phyloP scores from a whole-genome alignment of 371 early-diverging fungal species.

The Haplosporangium sp. region DNA sequence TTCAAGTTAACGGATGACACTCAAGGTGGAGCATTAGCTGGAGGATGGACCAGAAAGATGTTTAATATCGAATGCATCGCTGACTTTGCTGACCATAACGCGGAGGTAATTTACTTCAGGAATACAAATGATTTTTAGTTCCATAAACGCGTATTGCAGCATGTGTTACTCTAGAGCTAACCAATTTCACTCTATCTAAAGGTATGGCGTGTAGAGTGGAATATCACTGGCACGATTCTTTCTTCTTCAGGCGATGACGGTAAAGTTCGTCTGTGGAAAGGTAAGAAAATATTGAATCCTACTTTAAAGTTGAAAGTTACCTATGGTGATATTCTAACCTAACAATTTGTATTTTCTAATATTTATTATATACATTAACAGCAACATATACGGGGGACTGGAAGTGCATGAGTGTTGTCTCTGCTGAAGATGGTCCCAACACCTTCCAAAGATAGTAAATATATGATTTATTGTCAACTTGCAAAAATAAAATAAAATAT shows the following conservation, averaged over 20 bases:
- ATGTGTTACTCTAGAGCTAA: too few relatives aligned
- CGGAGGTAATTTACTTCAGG: slow-evolving; percentile 59
- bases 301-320: neutral
- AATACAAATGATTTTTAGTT: neutral
- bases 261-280: slow-evolving; percentile 88
- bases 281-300: slow-evolving; percentile 20
- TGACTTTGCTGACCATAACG: slow-evolving; percentile 75
- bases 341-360: neutral
- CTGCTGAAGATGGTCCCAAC: slow-evolving; percentile 59
- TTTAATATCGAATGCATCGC: slow-evolving; percentile 72
- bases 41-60: slow-evolving; percentile 53
- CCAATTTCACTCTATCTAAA: slow-evolving; percentile 24
- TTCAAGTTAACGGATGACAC: slow-evolving; percentile 77
- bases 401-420: slow-evolving; percentile 75
- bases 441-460: slow-evolving; percentile 35
- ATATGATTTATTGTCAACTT: too few relatives aligned
- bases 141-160: too few relatives aligned
- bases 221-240: slow-evolving; percentile 92
- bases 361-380: slow-evolving; percentile 18
- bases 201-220: slow-evolving; percentile 95
- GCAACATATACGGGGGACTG: slow-evolving; percentile 73
- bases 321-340: neutral
- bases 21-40: slow-evolving; percentile 35
- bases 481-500: slow-evolving; percentile 7
- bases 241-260: slow-evolving; percentile 94